phyloP scores from a whole-genome alignment of 352 stramenopile species.

The Elongisporangium undulatum region DNA sequence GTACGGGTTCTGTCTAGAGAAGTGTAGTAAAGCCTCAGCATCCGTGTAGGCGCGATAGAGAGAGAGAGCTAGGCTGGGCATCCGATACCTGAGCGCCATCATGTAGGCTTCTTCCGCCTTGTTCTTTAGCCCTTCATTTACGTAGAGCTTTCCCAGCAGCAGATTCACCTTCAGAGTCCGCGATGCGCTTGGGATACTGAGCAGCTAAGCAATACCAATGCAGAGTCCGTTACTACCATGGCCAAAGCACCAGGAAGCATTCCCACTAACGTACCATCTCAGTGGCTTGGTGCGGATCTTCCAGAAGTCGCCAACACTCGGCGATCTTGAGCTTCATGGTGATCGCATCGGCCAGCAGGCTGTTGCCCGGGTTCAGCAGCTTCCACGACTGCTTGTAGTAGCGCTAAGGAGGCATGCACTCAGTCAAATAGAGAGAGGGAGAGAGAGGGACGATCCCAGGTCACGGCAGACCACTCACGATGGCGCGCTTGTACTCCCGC shows the following conservation, averaged over 20 bases:
- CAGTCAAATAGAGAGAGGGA: not conserved
- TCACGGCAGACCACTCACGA: constrained; percentile 30
- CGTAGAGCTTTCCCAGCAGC: constrained; percentile 62
- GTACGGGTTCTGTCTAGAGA: constrained; percentile 54
- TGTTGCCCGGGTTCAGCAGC: constrained; percentile 10
- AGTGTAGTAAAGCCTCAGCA: not conserved
- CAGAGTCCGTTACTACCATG: constrained; percentile 1
- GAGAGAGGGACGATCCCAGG: not conserved
- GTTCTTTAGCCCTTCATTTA: constrained; percentile 46
- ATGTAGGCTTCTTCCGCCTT: constrained; percentile 65
- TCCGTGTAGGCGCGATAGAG: not conserved
- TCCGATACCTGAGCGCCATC: constrained; percentile 26
- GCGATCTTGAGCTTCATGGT: constrained; percentile 54
- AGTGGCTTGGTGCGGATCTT: constrained; percentile 51
- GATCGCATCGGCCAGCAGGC: constrained; percentile 13
- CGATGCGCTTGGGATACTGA: constrained; percentile 24
- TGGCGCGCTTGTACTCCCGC: constrained; percentile 64
- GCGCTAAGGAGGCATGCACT: constrained; percentile 14
- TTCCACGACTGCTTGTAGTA: constrained; percentile 51
- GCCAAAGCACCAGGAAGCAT: not conserved
- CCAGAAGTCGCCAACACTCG: constrained; percentile 60
- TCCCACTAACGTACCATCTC: constrained; percentile 35
- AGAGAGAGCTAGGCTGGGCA: not conserved
- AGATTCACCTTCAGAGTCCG: constrained; percentile 58
- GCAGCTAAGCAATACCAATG: constrained; percentile 33